Evolutionary conservation across 1,284 basidiomycete species (phyloP), one percentile per base, ranked within the genome.

Genomic region (Vanrija sp.): DNA sequence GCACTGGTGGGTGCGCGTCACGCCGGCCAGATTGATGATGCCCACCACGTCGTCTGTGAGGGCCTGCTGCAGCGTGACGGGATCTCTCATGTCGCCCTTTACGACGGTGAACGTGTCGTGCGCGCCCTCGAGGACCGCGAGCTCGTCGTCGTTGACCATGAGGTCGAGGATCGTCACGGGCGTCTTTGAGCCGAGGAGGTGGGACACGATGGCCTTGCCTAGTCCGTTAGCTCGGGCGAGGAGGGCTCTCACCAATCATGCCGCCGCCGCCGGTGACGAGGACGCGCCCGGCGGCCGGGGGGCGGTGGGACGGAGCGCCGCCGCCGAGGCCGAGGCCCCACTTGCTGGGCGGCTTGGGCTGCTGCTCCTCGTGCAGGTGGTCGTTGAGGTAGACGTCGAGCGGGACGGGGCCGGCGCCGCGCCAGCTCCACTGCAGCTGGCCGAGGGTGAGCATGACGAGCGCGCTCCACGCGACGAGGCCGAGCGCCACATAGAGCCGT

Each of bases 11-110:
- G 69, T 63, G 6, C 67, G 57, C 3, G 65, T 65, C 8, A 71
- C 66, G 18, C 65, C 69, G 1, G 66, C 69, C 27, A 71, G 64
- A 43, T 71, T 57, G 41, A 71, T 62, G 22, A 69, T 59, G 1
- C 69, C 69, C 14, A 50, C 50, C 12, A 66, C 53, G 51, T 61
- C 62, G 16, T 41, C 12, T 4, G 31, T 31, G 45, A 66, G 47
- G 12, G 60, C 56, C 3, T 45, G 4, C 0, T 37, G 10, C 10
- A 68, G 53, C 15, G 45, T 41, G 7, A 19, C 25, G 6, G 59
- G 20, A 42, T 66, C 56, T n/a, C 66, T 48, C n/a, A 69, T 63
- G 53, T 67, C 66, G 24, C 61, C 64, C 7, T 46, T 22, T 22
- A 61, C 46, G 14, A 62, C 52, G 1, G 44, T 25, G 15, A 68